Conservation (phyloP, 129 eudicot genomes). For the Oenanthe sinensis region DNA sequence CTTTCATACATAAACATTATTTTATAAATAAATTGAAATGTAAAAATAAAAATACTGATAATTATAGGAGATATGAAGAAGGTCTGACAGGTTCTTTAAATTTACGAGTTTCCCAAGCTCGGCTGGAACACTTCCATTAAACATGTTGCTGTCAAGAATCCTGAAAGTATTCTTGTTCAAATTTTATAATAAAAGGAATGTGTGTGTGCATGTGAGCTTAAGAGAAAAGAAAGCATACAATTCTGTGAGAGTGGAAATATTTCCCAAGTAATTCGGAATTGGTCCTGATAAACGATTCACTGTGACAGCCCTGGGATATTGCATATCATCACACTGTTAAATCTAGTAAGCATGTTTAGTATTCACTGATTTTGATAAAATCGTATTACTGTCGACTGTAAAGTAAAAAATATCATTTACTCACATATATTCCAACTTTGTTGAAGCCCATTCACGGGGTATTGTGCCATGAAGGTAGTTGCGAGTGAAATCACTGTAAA, state of each 20-base stretch:
- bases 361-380: not conserved
- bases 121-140: constrained; percentile 48
- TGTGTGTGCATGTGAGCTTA: not conserved
- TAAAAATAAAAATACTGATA: not conserved
- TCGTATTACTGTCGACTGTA: not conserved
- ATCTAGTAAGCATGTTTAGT: not conserved
- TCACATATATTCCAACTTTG: constrained; percentile 6
- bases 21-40: not conserved
- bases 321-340: not conserved
- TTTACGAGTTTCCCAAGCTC: constrained; percentile 48
- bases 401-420: not conserved
- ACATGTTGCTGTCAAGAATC: constrained; percentile 44
- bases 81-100: constrained; percentile 34
- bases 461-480: not conserved
- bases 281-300: constrained; percentile 2
- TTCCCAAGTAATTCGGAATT: constrained; percentile 3
- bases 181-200: not conserved
- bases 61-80: not conserved
- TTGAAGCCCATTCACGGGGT: constrained; percentile 8
- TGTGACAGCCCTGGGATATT: not conserved
- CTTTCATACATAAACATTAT: not conserved
- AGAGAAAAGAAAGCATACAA: constrained; percentile 26
- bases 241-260: not conserved
- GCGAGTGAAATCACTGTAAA: constrained; percentile 6
- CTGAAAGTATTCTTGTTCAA: constrained; percentile 23